Evolutionary conservation across 2,329 filamentous ascomycete species (phyloP), one percentile per base, ranked within the genome.

Genomic region (Knufia fluminis): DNA sequence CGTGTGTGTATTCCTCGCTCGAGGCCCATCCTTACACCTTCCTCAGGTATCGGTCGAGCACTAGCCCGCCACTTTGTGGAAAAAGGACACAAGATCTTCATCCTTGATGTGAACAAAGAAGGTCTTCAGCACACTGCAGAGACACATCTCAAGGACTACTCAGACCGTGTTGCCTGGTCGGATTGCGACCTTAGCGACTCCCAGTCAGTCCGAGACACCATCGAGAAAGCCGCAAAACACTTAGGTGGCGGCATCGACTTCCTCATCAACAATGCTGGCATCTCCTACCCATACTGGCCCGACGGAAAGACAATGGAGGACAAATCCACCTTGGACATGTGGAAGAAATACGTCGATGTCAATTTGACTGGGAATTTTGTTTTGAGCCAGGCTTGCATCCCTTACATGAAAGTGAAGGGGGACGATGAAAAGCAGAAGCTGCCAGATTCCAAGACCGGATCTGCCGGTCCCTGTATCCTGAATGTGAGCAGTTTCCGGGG

Each of bases 331-430:
- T 55, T 71, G n/a, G 63, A 64, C 1, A 61, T 73, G 51, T 75
- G 71, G 71, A 61, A 65, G 52, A 71, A 70, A 14, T 66, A 66
- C 48, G 64, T 74, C 8, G 70, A 73, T 43, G 73, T 68, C 23
- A 74, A 74, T 49, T 65, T 74, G 9, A 74, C 68, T 2, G 68
- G 64, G 3, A 67, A 69, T 0, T 74, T 74, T 52, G 68, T 65
- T 9, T 66, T 72, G 57, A 68, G 63, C 17, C 71, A 74, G 58
- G 71, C 71, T 16, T 71, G 67, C 45, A 63, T 74, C 9, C 69
- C 70, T 0, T 72, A 68, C 57, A 73, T 74, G 71, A 70, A 70
- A 50, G 56, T 60, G 17, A 48, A 56, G 10, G 17, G 28, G 2
- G 46, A 52, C 19, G 31, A 40, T 16, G 28, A 57, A 19, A 53